Conservation (phyloP, 1,284 basidiomycete species). For the Boletus nobilissimus region DNA sequence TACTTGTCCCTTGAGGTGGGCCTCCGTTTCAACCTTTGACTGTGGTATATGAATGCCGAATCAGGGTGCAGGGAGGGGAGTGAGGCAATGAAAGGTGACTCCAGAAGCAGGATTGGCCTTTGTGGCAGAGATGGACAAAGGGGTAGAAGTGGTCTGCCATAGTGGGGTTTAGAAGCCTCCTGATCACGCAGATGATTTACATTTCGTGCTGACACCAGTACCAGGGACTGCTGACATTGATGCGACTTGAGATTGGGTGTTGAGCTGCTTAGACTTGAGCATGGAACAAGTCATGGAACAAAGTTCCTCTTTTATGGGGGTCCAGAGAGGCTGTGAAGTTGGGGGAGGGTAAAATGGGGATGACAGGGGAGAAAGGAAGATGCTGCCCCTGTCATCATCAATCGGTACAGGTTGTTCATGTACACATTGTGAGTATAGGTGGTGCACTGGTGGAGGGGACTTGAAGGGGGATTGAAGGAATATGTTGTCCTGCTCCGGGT, state of each 20-base stretch:
- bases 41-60: conserved; percentile 66
- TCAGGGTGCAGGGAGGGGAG: conserved; percentile 68
- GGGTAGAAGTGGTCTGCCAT: conserved; percentile 55
- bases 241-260: conserved; percentile 37
- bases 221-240: conserved; percentile 38
- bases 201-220: conserved; percentile 64
- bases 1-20: conserved; percentile 67
- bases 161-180: conserved; percentile 56
- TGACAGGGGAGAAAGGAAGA: conserved; percentile 61
- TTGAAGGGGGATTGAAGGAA: conserved; percentile 66
- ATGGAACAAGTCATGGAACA: conserved; percentile 45
- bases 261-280: conserved; percentile 48
- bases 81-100: conserved; percentile 67
- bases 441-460: conserved; percentile 56
- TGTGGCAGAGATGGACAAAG: conserved; percentile 59
- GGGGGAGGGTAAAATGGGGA: conserved; percentile 55
- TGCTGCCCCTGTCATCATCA: conserved; percentile 64
- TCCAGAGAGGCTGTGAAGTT: conserved; percentile 59
- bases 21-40: conserved; percentile 70
- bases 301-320: conserved; percentile 62
- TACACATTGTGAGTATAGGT: conserved; percentile 46
- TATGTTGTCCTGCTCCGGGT: conserved; percentile 57
- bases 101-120: conserved; percentile 45
- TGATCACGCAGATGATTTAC: conserved; percentile 59
- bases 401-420: conserved; percentile 58